These are phyloP conservation scores for Nicotiana tabacum DNA, from an alignment of 257 asterid genomes.

Conservation along the genomic window DNA sequence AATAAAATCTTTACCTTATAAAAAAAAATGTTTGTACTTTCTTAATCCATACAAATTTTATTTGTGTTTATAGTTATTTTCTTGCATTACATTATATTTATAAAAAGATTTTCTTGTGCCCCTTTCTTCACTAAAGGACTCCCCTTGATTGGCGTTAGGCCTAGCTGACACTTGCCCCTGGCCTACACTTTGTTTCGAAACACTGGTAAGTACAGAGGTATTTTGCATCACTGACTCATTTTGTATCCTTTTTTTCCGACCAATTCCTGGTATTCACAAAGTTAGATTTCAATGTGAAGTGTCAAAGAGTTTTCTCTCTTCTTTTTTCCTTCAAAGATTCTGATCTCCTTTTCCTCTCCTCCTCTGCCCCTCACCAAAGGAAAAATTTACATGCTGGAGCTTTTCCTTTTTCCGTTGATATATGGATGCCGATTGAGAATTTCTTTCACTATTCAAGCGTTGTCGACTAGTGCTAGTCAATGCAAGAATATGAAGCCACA, in stretches of 20 bases:
- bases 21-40: slow-evolving; percentile 32
- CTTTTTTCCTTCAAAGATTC: not conserved
- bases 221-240: not conserved
- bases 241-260: not conserved
- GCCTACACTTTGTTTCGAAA: too few species aligned
- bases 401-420: not conserved
- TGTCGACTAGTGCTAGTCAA: not conserved
- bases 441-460: not conserved
- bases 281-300: not conserved
- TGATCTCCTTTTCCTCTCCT: not conserved
- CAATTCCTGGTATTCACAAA: not conserved
- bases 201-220: too few species aligned
- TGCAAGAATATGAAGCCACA: not conserved
- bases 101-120: not conserved
- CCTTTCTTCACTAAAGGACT: not conserved
- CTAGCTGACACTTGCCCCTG: too few species aligned
- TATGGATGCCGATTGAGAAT: not conserved
- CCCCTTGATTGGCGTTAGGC: too few species aligned
- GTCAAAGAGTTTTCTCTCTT: not conserved
- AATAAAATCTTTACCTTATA: too few species aligned
- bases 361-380: not conserved
- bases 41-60: not conserved
- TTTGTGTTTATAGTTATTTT: not conserved
- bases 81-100: not conserved
- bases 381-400: not conserved